Base-by-base conservation (phyloP, 805 yeast genomes). In the Candida sonorensis region DNA sequence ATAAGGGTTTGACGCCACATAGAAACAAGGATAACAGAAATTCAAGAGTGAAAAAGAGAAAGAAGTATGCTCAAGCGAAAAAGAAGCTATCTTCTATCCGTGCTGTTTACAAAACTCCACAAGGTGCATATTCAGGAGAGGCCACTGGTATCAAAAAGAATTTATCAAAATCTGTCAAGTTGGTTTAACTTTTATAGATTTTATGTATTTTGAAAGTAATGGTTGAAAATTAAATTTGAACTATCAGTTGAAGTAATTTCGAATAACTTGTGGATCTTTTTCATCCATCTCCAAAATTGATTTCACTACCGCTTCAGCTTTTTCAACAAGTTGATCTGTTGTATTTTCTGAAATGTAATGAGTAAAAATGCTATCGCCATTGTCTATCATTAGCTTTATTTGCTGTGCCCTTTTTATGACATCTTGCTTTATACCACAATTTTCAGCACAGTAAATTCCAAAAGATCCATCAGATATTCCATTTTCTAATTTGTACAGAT, bases 31-130 rank as follows among this genome's bases (percentile, higher is more conserved):
- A 85, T 44, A 77, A 83, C 67, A 76, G 97, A 62, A 92, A 92
- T 58, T 75, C 97, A 26, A 81, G 98, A 64, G 97, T 92, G 50
- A 92, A 92, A 72, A 92, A 90, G 94, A 82, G 98, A 71, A 84
- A 79, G 77, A 85, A 85, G 75, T 92, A 83, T 66, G 97, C 86
- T 43, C 71, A 75, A 57, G 98, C 98, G 18, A 78, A 86, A 66
- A 90, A 86, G 85, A 86, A 86, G 59, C 80, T 92, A 60, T 78
- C 79, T 53, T 82, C 95, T 33, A 81, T 84, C 43, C 81, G 95
- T 59, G 85, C 84, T 34, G 96, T 87, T n/a, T 87, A 81, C 67
- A 72, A 79, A 46, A 67, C 67, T 30, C 84, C 75, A 31, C 66
- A 74, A 40, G 82, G 86, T 42, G 79, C 95, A 2, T 92, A 92